phyloP scores from a whole-genome alignment of 805 yeast genomes.

The Grigorovia yakushimaensis region DNA sequence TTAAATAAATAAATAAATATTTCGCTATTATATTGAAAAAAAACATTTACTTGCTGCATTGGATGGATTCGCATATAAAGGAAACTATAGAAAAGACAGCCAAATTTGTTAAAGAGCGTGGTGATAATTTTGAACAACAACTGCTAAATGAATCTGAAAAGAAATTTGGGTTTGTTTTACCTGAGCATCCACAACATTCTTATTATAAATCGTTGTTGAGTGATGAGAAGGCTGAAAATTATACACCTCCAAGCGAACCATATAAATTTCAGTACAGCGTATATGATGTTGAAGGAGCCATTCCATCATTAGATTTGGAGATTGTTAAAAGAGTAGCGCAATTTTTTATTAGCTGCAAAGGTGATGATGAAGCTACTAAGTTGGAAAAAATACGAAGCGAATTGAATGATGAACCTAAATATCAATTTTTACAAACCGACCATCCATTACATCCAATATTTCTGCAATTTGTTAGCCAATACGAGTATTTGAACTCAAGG shows the following conservation, averaged over 20 bases:
- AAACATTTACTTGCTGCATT: background rate
- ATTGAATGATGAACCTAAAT: slow-evolving; percentile 38
- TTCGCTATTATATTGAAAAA: no score
- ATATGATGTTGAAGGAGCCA: slow-evolving; percentile 18
- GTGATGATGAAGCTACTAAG: background rate
- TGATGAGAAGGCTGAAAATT: slow-evolving; percentile 9
- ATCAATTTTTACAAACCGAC: slow-evolving; percentile 50
- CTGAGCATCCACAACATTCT: slow-evolving; percentile 42
- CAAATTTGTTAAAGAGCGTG: slow-evolving; percentile 58
- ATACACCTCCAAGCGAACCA: slow-evolving; percentile 15
- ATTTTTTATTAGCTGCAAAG: slow-evolving; percentile 38
- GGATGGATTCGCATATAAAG: slow-evolving; percentile 29
- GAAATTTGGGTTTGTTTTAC: slow-evolving; percentile 56
- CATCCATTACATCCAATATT: slow-evolving; percentile 57
- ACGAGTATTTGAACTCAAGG: slow-evolving; percentile 27
- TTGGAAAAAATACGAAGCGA: slow-evolving; percentile 34
- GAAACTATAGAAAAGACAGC: slow-evolving; percentile 63
- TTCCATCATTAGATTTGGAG: slow-evolving; percentile 57
- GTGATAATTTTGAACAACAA: slow-evolving; percentile 55
- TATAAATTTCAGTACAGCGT: slow-evolving; percentile 19
- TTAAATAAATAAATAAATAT: no score
- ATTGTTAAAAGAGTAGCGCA: slow-evolving; percentile 65
- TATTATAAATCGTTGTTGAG: slow-evolving; percentile 36
- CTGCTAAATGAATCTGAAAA: slow-evolving; percentile 33
- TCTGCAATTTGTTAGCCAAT: slow-evolving; percentile 44